Percentiles rank a stretch among this genome's conserved stretches.
Evolutionary conservation across 176 grass and related monocot species (phyloP).

Genomic region (Rhipidocladum racemiflorum): DNA sequence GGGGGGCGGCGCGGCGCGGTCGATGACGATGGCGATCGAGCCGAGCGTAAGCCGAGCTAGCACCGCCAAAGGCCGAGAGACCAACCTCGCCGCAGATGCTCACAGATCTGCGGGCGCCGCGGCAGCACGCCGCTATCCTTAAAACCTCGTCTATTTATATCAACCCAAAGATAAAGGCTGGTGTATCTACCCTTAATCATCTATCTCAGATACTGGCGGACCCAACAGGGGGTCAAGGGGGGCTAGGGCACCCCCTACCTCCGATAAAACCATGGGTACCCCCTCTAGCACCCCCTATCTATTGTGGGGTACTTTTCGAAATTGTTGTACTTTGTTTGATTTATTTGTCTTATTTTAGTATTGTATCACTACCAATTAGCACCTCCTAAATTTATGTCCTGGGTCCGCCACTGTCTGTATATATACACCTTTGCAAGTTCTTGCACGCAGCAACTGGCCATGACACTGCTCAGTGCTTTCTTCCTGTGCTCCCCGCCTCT

Average conservation of each 20-base stretch:
- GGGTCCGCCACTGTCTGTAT: no score
- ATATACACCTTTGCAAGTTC: not conserved
- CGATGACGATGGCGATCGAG: not conserved
- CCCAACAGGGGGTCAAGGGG: no score
- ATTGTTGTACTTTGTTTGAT: no score
- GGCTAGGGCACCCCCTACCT: no score
- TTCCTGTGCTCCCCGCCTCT: not conserved
- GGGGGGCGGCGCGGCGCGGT: no score
- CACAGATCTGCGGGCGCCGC: not conserved
- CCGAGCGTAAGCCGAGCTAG: not conserved
- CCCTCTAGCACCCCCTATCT: no score
- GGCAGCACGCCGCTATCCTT: conserved; percentile 20
- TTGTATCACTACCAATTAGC: no score
- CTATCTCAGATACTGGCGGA: no score
- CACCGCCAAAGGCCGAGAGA: not conserved
- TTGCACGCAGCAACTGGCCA: not conserved
- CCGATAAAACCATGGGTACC: no score
- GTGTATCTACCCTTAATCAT: not conserved
- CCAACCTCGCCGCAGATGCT: not conserved
- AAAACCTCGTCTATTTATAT: conserved; percentile 1
- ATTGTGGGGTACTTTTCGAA: no score
- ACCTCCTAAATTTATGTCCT: no score
- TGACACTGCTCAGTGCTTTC: not conserved
- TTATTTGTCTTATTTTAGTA: no score
- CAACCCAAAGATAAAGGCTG: not conserved